Base-by-base conservation (phyloP, 2,329 filamentous ascomycete species). In the Mariannaea elegans region DNA sequence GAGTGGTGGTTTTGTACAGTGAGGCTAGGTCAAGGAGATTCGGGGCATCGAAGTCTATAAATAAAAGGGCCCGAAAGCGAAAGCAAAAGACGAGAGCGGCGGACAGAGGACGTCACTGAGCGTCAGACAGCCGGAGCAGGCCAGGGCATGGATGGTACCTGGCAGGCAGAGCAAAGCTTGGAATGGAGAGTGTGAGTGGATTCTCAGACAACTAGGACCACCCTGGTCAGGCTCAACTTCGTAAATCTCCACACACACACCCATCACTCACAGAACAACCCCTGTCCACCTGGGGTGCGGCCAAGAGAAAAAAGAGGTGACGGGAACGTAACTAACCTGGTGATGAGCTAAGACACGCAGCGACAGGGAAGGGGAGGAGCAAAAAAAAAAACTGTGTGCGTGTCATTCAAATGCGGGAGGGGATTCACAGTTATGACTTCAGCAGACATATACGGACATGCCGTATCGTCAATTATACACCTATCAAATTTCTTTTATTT, bases 41-140 rank as follows among this genome's bases (percentile, higher is more conserved):
- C 31, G 24, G 24, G 56, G 56, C 49, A 29, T 48, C 29, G 13
- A 44, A 53, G 49, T 53, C 49, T 59, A 59, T 59, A 59, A 59
- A 59, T 59, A 59, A 49, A 59, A 53, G 49, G 16, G n/a, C n/a
- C n/a, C n/a, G n/a, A n/a, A n/a, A 9, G 24, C 24, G 24, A 27
- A 9, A 9, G 24, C 24, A 27, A 5, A 27, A 38, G 31, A 29
- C 56, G 24, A 29, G 34, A 44, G 44, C 49, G 21, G 38, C 38
- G 18, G 16, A 29, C 18, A 23, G 49, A 39, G 49, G 56, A 59
- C 56, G 56, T 59, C 56, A 59, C 56, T 24, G 56, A 54, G 44
- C 56, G 56, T 59, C 56, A 49, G 19, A 54, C n/a, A n/a, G 18
- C 56, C 48, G 48, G 9, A 57, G 38, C 44, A 38, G 34, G 38